phyloP scores from a whole-genome alignment of 2,329 filamentous ascomycete species.

The Hypoxylon sp. region DNA sequence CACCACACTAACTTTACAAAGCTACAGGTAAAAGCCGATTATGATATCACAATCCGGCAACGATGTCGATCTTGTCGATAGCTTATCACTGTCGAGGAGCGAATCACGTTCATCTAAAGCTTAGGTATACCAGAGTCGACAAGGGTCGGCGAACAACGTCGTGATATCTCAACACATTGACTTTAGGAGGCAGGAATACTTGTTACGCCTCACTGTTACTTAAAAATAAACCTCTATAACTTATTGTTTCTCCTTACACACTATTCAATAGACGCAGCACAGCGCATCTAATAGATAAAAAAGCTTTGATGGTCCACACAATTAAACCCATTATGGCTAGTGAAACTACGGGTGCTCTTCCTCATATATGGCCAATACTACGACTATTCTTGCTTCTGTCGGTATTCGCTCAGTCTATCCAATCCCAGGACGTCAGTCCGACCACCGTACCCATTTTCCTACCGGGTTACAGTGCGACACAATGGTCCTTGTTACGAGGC shows the following conservation, averaged over 20 bases:
- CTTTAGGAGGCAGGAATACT: neutral
- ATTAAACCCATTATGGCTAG: conserved; percentile 6
- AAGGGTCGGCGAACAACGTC: neutral
- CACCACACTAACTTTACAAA: neutral
- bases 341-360: neutral
- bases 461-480: conserved; percentile 8
- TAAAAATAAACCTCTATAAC: neutral
- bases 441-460: conserved; percentile 27
- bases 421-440: conserved; percentile 2
- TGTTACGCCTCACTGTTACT: neutral
- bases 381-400: conserved; percentile 1
- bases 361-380: neutral
- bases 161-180: neutral
- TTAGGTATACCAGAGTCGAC: neutral
- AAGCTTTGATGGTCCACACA: neutral
- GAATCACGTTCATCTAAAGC: no score
- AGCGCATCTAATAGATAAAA: neutral
- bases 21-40: conserved; percentile 11
- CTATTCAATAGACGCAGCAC: neutral
- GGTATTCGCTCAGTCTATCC: neutral
- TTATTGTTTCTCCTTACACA: neutral
- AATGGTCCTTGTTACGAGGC: conserved; percentile 30
- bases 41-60: conserved; percentile 6
- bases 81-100: conserved; percentile 7
- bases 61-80: conserved; percentile 1